These are phyloP conservation scores for Aspergillus cavernicola DNA, from an alignment of 495 filamentous ascomycete genomes.

Conservation along the genomic window DNA sequence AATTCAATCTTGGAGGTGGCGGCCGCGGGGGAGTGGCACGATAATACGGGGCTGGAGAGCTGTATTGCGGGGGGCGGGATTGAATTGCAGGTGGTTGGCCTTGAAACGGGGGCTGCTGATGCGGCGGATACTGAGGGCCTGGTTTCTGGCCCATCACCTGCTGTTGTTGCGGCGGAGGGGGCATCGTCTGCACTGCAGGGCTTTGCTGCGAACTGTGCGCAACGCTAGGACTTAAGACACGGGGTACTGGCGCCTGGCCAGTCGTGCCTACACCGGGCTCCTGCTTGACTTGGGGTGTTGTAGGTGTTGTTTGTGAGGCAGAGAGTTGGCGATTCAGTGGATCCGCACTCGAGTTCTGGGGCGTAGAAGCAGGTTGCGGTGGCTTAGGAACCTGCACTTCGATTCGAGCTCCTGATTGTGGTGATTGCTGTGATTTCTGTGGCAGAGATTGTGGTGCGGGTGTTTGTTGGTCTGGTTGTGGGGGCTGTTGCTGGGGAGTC, in stretches of 20 bases:
- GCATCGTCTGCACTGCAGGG: constrained; percentile 19
- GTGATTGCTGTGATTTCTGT: constrained; percentile 19
- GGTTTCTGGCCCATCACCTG: constrained; percentile 26
- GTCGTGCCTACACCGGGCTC: constrained; percentile 23
- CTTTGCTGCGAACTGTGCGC: constrained; percentile 25
- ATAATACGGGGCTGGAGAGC: constrained; percentile 34
- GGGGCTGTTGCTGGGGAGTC: constrained; percentile 9
- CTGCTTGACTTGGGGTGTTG: constrained; percentile 30
- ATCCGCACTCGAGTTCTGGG: constrained; percentile 18
- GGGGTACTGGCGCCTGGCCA: constrained; percentile 16
- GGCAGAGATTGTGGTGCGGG: constrained; percentile 19
- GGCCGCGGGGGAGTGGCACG: constrained; percentile 26
- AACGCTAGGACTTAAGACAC: constrained; percentile 21
- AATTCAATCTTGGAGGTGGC: constrained; percentile 47
- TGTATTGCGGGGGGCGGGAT: constrained; percentile 36
- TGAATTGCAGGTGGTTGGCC: constrained; percentile 33
- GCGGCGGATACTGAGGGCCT: constrained; percentile 26
- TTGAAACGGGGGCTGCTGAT: constrained; percentile 34
- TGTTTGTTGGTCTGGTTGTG: constrained; percentile 12
- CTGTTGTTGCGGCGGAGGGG: constrained; percentile 19
- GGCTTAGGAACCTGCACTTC: constrained; percentile 26
- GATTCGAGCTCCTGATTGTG: constrained; percentile 25
- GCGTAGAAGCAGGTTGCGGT: constrained; percentile 26
- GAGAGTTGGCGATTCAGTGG: constrained; percentile 22
- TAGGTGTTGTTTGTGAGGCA: constrained; percentile 16